Percentiles rank a stretch among this genome's conserved stretches.
Evolutionary conservation across 164 flowering plant genomes (phyloP).

Genomic region (Litsea cubeba): DNA sequence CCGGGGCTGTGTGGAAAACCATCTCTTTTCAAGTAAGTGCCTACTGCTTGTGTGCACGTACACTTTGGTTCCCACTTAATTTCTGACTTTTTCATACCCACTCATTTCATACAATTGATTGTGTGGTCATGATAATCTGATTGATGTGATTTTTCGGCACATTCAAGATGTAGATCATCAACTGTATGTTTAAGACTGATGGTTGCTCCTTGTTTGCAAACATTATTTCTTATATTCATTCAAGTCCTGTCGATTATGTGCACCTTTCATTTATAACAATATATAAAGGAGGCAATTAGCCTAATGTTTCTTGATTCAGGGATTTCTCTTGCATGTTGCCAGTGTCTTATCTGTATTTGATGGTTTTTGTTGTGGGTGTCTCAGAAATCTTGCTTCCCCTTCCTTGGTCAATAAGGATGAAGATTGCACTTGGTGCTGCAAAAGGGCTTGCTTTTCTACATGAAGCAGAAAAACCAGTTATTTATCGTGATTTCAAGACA

Average conservation of each 20-base stretch:
- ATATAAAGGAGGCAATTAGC: background rate
- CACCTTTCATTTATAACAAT: no score
- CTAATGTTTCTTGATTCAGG: background rate
- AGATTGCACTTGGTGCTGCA: conserved; percentile 87
- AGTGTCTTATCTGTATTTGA: background rate
- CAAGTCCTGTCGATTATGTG: background rate
- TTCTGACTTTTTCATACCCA: background rate
- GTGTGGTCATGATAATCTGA: background rate
- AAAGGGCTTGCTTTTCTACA: conserved; percentile 96
- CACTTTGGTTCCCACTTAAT: background rate
- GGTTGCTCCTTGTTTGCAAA: background rate
- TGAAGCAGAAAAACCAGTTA: conserved; percentile 87
- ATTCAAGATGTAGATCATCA: background rate
- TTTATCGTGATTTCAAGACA: conserved; percentile 90
- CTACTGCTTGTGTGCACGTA: background rate
- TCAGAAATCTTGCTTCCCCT: conserved; percentile 86
- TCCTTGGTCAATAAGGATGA: conserved; percentile 75
- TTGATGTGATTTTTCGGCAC: background rate
- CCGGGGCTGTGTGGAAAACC: conserved; percentile 82
- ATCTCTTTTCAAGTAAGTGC: conserved; percentile 74
- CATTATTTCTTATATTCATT: background rate
- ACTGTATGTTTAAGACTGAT: background rate
- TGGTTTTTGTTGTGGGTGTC: conserved; percentile 1
- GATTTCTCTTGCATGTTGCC: background rate
- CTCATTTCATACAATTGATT: background rate